Evolutionary conservation across 1,139 yeast species (phyloP).

Genomic region (Debaryomycetaceae sp.): DNA sequence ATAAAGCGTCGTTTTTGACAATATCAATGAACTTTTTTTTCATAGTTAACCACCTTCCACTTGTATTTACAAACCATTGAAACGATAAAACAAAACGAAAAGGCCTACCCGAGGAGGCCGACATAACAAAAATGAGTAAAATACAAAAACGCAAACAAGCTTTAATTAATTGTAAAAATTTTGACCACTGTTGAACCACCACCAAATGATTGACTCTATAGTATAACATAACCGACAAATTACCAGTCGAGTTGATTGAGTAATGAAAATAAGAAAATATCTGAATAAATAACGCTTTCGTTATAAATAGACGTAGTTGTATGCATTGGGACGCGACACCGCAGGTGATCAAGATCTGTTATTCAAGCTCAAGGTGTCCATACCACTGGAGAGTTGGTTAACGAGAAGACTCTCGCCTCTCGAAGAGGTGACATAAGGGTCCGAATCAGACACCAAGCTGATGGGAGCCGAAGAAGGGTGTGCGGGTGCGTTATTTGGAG

Average conservation of each 20-base stretch:
- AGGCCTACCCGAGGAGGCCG: background rate
- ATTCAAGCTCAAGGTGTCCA: constrained; percentile 37
- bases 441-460: background rate
- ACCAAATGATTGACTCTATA: background rate
- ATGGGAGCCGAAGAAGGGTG: constrained; percentile 12
- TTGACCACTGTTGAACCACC: background rate
- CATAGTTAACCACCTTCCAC: background rate
- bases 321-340: background rate
- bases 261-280: background rate
- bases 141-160: background rate
- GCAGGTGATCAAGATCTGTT: constrained; percentile 6
- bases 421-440: background rate
- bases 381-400: constrained; percentile 19
- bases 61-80: background rate
- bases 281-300: background rate
- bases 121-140: background rate
- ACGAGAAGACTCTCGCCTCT: background rate
- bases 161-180: background rate
- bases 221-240: background rate
- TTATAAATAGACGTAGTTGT: too few relatives aligned
- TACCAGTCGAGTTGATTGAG: background rate
- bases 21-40: background rate
- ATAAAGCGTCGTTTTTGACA: background rate
- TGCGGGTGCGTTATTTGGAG: constrained; percentile 7
- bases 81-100: background rate